Evolutionary conservation across 352 stramenopile species (phyloP).

Genomic region (Phytophthora niederhauseri): DNA sequence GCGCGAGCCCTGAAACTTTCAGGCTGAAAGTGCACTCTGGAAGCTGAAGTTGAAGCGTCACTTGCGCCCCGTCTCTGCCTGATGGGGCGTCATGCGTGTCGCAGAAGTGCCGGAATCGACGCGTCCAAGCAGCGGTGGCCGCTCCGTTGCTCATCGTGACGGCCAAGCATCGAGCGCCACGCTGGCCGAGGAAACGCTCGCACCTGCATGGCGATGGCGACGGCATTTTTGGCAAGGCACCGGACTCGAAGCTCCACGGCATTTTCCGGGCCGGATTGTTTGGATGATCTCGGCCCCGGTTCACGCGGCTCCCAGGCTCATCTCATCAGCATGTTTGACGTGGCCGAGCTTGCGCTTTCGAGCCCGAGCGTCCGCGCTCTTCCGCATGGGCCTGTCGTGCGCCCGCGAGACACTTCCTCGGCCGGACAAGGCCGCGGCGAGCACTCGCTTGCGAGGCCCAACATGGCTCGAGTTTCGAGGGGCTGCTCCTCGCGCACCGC

Average conservation of each 20-base stretch:
- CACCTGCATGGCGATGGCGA: neutral
- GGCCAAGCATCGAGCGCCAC: slow-evolving; percentile 1
- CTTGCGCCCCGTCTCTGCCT: slow-evolving; percentile 7
- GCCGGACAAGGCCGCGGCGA: slow-evolving; percentile 14
- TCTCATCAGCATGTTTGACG: slow-evolving; percentile 15
- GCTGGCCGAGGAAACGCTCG: neutral
- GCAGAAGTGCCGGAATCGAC: slow-evolving; percentile 16
- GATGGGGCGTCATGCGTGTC: slow-evolving; percentile 24
- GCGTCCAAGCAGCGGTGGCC: slow-evolving; percentile 6
- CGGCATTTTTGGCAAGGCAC: no score
- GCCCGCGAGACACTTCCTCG: slow-evolving; percentile 22
- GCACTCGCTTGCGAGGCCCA: neutral
- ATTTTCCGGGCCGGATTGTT: neutral
- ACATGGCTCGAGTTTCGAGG: slow-evolving; percentile 30
- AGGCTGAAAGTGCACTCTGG: slow-evolving; percentile 8
- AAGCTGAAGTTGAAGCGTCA: slow-evolving; percentile 28
- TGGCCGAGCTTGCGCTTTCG: neutral
- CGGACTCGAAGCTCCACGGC: neutral
- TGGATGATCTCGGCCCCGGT: neutral
- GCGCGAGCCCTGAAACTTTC: slow-evolving; percentile 2
- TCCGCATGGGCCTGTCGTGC: slow-evolving; percentile 10
- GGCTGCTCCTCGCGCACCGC: slow-evolving; percentile 8
- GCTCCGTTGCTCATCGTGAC: neutral
- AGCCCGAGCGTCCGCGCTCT: neutral
- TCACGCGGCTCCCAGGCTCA: slow-evolving; percentile 3